Conservation (phyloP, 306 rosid species). For the Rosa multiflora region DNA sequence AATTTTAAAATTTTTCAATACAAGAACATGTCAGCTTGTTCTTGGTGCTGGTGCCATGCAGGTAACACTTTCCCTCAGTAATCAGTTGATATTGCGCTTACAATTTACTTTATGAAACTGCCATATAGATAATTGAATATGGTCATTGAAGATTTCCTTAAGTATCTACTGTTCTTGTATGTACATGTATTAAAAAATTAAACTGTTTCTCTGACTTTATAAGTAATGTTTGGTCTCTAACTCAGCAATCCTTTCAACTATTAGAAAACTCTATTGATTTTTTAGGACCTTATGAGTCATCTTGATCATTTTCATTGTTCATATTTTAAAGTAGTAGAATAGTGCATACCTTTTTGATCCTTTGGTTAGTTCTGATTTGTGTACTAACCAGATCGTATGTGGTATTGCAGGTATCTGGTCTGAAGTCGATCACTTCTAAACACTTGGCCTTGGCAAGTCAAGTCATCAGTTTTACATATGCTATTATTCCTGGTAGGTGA, state of each 20-base stretch:
- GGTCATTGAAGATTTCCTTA: neutral
- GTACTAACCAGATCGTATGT: constrained; percentile 26
- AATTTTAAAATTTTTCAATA: constrained; percentile 90
- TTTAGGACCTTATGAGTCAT: neutral
- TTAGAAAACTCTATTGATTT: neutral
- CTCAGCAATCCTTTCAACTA: neutral
- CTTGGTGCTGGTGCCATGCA: constrained; percentile 99
- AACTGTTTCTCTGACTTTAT: neutral
- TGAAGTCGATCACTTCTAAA: constrained; percentile 98
- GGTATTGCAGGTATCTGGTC: constrained; percentile 83
- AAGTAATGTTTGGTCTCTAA: constrained; percentile 17
- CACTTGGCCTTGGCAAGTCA: constrained; percentile 99
- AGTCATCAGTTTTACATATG: constrained; percentile 81
- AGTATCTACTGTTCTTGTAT: neutral
- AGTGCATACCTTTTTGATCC: neutral
- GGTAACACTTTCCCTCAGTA: constrained; percentile 42
- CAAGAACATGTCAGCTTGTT: constrained; percentile 98
- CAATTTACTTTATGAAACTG: neutral
- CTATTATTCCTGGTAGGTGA: constrained; percentile 90
- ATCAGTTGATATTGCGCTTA: constrained; percentile 8
- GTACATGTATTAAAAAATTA: neutral
- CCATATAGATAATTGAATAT: neutral
- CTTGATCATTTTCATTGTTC: neutral
- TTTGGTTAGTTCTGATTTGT: neutral
- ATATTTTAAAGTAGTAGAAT: neutral